phyloP scores from a whole-genome alignment of 345 rosid species.

The Eucalyptus cloeziana region DNA sequence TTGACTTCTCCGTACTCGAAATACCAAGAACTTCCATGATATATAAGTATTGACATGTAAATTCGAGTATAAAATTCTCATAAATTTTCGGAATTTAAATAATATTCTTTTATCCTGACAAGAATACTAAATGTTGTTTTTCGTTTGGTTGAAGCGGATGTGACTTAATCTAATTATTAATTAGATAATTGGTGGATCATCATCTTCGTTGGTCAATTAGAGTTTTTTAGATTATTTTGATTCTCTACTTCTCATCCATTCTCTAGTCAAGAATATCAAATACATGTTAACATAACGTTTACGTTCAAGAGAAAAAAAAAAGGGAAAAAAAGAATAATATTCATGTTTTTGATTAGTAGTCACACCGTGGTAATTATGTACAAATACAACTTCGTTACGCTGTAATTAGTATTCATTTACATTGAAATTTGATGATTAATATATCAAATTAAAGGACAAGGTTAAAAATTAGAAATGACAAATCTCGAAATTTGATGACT shows the following conservation, averaged over 20 bases:
- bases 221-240: neutral
- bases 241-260: neutral
- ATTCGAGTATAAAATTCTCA: neutral
- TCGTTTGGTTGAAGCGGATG: neutral
- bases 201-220: neutral
- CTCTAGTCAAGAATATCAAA: neutral
- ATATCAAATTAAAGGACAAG: neutral
- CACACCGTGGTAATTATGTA: neutral
- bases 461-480: neutral
- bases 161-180: neutral
- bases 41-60: neutral
- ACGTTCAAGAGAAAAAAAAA: neutral
- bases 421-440: neutral
- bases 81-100: neutral
- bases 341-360: neutral
- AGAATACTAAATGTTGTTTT: neutral
- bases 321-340: neutral
- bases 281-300: neutral
- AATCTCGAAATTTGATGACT: neutral
- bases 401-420: neutral
- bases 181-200: neutral
- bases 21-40: neutral
- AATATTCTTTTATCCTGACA: neutral
- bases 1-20: neutral
- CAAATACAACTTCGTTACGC: neutral